Base-by-base conservation (phyloP, 345 rosid species). In the Garcia nutans region DNA sequence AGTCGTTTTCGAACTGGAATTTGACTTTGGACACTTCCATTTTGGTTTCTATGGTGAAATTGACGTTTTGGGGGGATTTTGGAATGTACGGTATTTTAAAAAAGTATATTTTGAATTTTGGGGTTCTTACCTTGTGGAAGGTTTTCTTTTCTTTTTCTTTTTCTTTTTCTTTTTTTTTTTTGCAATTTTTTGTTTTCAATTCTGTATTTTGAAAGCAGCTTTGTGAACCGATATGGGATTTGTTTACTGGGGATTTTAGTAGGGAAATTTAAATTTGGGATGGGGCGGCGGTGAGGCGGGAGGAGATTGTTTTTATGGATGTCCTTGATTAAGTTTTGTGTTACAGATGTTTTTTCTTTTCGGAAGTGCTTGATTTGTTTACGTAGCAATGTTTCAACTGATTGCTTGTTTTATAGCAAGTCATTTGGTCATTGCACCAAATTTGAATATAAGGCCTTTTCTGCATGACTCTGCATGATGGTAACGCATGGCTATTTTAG, bases 61-160 rank as follows among this genome's bases (percentile, higher is more conserved):
- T 65, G 63, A 69, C 26, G 41, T 7, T 42, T 71, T 60, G 66
- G 23, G 49, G 17, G 60, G 69, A 19, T 8, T 59, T n/a, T 24
- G 56, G 28, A 8, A 24, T 52, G 24, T 47, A 10, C 42, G 49
- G 49, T n/a, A 1, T 11, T 12, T 23, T 16, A 65, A 52, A 33
- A 12, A 63, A 41, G 19, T 42, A 10, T 26, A 17, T 47, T 72
- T 63, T 59, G 26, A 78, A 62, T 82, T 77, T 72, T 56, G 65
- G 33, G 47, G 49, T 41, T 64, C n/a, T 10, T 16, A 28, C 15
- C 2, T n/a, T 59, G 49, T 28, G 26, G 23, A 63, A 33, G 10
- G 2, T 8, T 13, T 24, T 72, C 26, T 54, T 8, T 15, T 22
- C 1, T 17, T 44, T 42, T 65, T 26, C 3, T 58, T 31, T 5